Evolutionary conservation across 129 eudicot species (phyloP).

Genomic region (Erigeron canadensis): DNA sequence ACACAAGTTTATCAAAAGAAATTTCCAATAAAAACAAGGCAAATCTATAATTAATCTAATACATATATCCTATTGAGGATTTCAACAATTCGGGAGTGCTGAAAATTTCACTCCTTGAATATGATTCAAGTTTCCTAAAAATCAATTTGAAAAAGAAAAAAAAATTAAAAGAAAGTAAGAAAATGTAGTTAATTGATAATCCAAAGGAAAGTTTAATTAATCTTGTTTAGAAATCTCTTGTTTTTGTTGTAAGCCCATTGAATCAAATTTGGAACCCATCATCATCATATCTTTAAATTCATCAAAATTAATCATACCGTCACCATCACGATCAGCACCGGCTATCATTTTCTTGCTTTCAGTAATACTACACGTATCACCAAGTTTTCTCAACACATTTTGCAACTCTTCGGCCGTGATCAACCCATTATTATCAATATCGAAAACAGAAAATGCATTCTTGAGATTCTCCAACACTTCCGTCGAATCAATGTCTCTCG

Average conservation of each 20-base stretch:
- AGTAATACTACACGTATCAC: constrained; percentile 52
- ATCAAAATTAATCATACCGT: constrained; percentile 60
- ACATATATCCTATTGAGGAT: too few relatives aligned
- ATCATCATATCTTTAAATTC: constrained; percentile 88
- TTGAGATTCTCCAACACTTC: constrained; percentile 56
- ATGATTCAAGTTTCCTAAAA: too few relatives aligned
- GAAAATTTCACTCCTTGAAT: background rate
- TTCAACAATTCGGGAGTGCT: too few relatives aligned
- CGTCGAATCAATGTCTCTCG: constrained; percentile 55
- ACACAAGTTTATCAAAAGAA: too few relatives aligned
- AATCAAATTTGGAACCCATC: constrained; percentile 52
- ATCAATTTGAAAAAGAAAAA: too few relatives aligned
- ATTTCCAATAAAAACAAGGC: too few relatives aligned
- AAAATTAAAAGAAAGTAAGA: background rate
- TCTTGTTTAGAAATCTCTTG: constrained; percentile 23
- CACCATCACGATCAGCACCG: constrained; percentile 64
- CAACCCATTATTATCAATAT: constrained; percentile 59
- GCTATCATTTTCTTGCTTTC: constrained; percentile 67
- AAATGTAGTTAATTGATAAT: background rate
- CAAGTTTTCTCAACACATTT: constrained; percentile 52
- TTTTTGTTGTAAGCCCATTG: constrained; percentile 17
- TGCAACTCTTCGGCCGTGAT: constrained; percentile 69
- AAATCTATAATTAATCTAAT: too few relatives aligned
- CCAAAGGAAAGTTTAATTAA: background rate
- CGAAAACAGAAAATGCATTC: constrained; percentile 64